Evolutionary conservation across 2,329 filamentous ascomycete species (phyloP), one percentile per base, ranked within the genome.

Genomic region (Metarhizium rileyi): DNA sequence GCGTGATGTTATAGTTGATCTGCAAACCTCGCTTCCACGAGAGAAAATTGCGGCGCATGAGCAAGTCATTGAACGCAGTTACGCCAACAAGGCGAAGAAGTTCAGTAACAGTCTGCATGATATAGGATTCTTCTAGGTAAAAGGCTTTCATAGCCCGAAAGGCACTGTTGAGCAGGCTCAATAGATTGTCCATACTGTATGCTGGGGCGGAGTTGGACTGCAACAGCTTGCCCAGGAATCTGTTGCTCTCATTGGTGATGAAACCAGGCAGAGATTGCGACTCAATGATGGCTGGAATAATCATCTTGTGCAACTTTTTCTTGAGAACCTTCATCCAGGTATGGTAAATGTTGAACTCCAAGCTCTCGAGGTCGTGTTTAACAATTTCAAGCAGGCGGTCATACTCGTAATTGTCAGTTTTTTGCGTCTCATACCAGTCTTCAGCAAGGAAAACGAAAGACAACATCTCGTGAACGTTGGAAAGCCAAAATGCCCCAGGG

Each of bases 251-350:
- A 68, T 94, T 98, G 52, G 93, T 98, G 58, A 98, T 93, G 68
- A 98, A 98, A 59, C 93, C 93, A 47, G 93, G 93, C 54, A 98
- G 82, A 23, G 93, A 97, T 69, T 98, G 93, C 44, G 91, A 97
- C 69, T 98, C 93, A 63, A 98, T 98, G 66, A 98, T 98, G 50
- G 93, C 93, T 1, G 93, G 93, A 48, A 98, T 95, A 63, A 98
- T 94, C 93, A 98, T 98, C 80, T 97, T 97, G 62, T 94, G 89
- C 55, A 98, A 78, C 74, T 95, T 95, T 82, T 96, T 96, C 80
- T 98, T 98, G 63, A 98, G 74, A 50, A 96, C 88, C 77, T 98
- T 98, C 93, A 98, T 98, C 93, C 93, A 98, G 25, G 93, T 98
- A 71, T 98, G 93, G 71, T 98, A 98, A 61, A 98, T 98, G 75